A percentile compares a stretch with the other conserved stretches of the same genome.
Evolutionary conservation across 2,329 filamentous ascomycete genomes (phyloP).

Genomic region (Penicillium sp.): DNA sequence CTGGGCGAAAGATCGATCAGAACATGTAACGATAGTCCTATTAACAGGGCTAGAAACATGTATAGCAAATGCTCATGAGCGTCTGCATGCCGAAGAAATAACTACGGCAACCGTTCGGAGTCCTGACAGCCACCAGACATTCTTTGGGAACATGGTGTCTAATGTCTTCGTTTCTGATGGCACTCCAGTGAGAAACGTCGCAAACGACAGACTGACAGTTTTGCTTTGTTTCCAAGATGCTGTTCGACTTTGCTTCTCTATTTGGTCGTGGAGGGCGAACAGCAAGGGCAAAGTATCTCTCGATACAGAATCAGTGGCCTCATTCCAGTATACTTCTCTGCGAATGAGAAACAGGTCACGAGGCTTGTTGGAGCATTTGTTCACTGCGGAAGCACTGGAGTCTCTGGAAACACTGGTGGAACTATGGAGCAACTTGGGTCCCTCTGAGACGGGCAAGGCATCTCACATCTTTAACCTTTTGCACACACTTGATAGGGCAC

Average conservation of each 20-base stretch:
- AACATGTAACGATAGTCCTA: conserved; percentile 66
- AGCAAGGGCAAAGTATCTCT: conserved; percentile 42
- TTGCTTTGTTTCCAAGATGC: conserved; percentile 96
- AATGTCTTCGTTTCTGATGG: conserved; percentile 80
- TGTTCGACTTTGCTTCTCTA: conserved; percentile 83
- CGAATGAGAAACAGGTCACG: conserved; percentile 87
- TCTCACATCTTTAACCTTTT: conserved; percentile 76
- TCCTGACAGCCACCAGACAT: conserved; percentile 77
- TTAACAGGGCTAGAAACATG: conserved; percentile 92
- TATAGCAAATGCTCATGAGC: conserved; percentile 80
- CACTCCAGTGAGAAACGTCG: conserved; percentile 72
- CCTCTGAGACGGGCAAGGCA: conserved; percentile 48
- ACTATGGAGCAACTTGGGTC: conserved; percentile 64
- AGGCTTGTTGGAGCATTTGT: conserved; percentile 85
- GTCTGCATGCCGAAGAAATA: conserved; percentile 71
- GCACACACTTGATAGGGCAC: conserved; percentile 84
- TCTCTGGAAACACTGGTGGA: conserved; percentile 88
- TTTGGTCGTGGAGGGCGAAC: conserved; percentile 87
- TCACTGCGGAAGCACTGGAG: conserved; percentile 86
- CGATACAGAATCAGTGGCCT: conserved; percentile 68
- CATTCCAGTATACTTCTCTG: conserved; percentile 84
- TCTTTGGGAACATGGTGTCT: conserved; percentile 92
- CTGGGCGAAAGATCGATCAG: conserved; percentile 47
- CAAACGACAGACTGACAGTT: conserved; percentile 89
- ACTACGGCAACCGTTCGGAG: conserved; percentile 66